phyloP scores from a whole-genome alignment of 2,329 filamentous ascomycete genomes.

The Monilinia fructicola region DNA sequence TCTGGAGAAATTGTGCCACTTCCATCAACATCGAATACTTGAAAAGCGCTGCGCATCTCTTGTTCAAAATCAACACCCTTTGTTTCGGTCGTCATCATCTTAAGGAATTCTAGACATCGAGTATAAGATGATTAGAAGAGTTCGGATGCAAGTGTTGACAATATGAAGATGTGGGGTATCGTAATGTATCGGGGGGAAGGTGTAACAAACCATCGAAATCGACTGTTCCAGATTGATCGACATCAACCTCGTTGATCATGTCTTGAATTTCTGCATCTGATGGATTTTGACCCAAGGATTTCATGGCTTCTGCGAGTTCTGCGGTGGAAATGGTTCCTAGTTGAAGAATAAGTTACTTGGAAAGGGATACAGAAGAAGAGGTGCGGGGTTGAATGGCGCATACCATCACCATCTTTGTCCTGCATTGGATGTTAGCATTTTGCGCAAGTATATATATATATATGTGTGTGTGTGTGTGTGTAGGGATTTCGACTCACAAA shows the following conservation, averaged over 20 bases:
- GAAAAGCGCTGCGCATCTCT: constrained; percentile 65
- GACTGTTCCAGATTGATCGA: constrained; percentile 25
- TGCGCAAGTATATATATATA: neutral
- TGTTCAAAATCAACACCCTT: constrained; percentile 62
- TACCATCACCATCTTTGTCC: constrained; percentile 26
- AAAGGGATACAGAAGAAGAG: neutral
- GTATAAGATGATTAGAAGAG: constrained; percentile 8
- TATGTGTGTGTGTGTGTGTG: neutral
- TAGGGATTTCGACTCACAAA: constrained; percentile 15
- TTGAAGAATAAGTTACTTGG: neutral
- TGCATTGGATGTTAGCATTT: neutral
- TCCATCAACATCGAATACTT: constrained; percentile 65
- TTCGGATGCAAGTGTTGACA: neutral
- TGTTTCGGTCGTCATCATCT: constrained; percentile 64
- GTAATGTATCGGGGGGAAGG: neutral
- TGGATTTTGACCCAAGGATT: constrained; percentile 23
- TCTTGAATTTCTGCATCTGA: constrained; percentile 24
- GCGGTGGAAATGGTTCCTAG: constrained; percentile 18
- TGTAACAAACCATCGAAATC: constrained; percentile 24
- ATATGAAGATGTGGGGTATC: constrained; percentile 14
- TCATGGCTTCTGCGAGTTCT: constrained; percentile 24
- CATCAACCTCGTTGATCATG: constrained; percentile 25
- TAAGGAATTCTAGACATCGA: constrained; percentile 57
- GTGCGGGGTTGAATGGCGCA: constrained; percentile 22
- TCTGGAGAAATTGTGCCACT: constrained; percentile 64